These are phyloP conservation scores for Cyathus striatus DNA, from an alignment of 768 basidiomycete species.

Conservation along the genomic window DNA sequence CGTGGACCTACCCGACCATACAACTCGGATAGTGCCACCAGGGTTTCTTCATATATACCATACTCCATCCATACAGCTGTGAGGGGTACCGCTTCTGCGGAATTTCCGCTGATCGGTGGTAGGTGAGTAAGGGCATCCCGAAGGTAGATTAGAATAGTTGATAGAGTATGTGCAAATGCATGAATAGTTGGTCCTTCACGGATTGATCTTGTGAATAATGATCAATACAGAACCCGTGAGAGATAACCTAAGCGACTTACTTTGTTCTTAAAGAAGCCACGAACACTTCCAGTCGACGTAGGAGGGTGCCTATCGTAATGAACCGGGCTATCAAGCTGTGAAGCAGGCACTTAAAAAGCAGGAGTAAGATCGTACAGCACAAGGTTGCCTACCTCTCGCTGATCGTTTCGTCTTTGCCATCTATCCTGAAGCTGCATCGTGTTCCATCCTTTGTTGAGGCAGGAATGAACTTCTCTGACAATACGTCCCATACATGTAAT, in stretches of 20 bases:
- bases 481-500: slow-evolving; percentile 58
- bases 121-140: slow-evolving; percentile 38
- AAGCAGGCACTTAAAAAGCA: background rate
- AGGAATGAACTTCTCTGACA: slow-evolving; percentile 52
- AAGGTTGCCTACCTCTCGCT: slow-evolving; percentile 44
- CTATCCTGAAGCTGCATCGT: slow-evolving; percentile 36
- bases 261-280: slow-evolving; percentile 39
- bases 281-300: slow-evolving; percentile 62
- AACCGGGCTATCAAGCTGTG: slow-evolving; percentile 57
- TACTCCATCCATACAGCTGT: slow-evolving; percentile 47
- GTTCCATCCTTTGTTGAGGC: slow-evolving; percentile 26
- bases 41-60: slow-evolving; percentile 39
- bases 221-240: slow-evolving; percentile 1
- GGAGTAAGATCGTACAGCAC: background rate
- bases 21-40: slow-evolving; percentile 49
- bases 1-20: slow-evolving; percentile 58
- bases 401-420: slow-evolving; percentile 52
- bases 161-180: slow-evolving; percentile 62
- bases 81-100: slow-evolving; percentile 18
- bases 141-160: slow-evolving; percentile 46
- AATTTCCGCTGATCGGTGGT: slow-evolving; percentile 26
- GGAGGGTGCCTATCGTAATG: slow-evolving; percentile 58
- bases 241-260: slow-evolving; percentile 25
- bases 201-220: slow-evolving; percentile 28
- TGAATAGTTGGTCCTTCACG: slow-evolving; percentile 51